phyloP scores from a whole-genome alignment of 495 filamentous ascomycete species.

The Melanomma pulvis-pyrius region DNA sequence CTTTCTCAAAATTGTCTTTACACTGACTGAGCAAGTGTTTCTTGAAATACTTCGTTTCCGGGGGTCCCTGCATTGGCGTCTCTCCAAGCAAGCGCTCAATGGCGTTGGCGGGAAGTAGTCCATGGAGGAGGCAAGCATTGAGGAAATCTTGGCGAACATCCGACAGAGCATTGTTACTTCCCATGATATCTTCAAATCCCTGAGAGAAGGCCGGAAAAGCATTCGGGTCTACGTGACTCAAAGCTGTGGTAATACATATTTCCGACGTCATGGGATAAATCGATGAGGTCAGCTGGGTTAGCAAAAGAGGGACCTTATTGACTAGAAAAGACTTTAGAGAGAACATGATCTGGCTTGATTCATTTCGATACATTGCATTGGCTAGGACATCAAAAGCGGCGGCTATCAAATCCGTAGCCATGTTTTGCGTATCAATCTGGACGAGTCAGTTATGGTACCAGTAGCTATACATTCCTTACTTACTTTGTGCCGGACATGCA shows the following conservation, averaged over 20 bases:
- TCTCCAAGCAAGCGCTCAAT: slow-evolving; percentile 84
- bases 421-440: slow-evolving; percentile 39
- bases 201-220: slow-evolving; percentile 78
- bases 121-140: slow-evolving; percentile 86
- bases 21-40: slow-evolving; percentile 76
- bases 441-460: neutral
- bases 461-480: slow-evolving; percentile 13
- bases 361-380: slow-evolving; percentile 79
- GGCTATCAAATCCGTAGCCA: slow-evolving; percentile 74
- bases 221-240: slow-evolving; percentile 74
- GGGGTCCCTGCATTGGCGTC: slow-evolving; percentile 78
- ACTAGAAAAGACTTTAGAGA: slow-evolving; percentile 88
- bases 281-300: slow-evolving; percentile 63
- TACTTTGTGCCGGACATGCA: slow-evolving; percentile 81
- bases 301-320: slow-evolving; percentile 85
- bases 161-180: slow-evolving; percentile 71
- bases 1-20: slow-evolving; percentile 66
- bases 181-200: slow-evolving; percentile 75
- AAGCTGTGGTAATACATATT: slow-evolving; percentile 76
- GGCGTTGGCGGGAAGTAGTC: slow-evolving; percentile 72
- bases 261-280: slow-evolving; percentile 71
- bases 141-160: slow-evolving; percentile 90
- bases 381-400: slow-evolving; percentile 88
- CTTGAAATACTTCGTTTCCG: slow-evolving; percentile 72
- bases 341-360: slow-evolving; percentile 70